Evolutionary conservation across 352 stramenopile species (phyloP), one percentile per base, ranked within the genome.

Genomic region (Pythium aristosporum): DNA sequence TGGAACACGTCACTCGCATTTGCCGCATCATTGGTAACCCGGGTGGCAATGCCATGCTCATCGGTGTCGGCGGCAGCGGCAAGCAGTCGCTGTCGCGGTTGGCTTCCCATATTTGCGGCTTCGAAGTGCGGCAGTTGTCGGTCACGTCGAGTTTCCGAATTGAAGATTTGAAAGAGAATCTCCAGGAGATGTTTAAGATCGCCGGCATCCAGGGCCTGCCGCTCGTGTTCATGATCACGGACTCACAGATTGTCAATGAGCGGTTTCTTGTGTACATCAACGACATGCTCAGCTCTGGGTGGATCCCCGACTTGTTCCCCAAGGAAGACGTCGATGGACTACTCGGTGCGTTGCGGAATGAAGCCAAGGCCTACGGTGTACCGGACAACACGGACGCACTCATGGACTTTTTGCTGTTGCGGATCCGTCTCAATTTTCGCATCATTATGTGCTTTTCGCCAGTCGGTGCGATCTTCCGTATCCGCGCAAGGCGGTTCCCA

Each of bases 181-280:
- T 99, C 11, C 88, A 96, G 25, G 91, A 98, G 50, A 98, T 99
- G 85, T 99, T 98, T 72, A 97, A 98, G 68, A 73, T 93, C 20
- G 89, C 94, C n/a, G 95, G 95, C 46, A 89, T 98, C 21, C 96
- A 98, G 58, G 94, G 93, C 5, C 79, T 97, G 2, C 94, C 87
- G 12, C 88, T 98, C 23, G 88, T 99, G 18, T 99, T 99, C 67
- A 76, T 99, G 16, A 98, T 99, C 63, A 99, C 96, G 0, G 97
- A 99, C 75, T 97, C 96, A 39, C 96, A 99, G 75, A 99, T 99
- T 71, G 94, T 99, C 39, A 97, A 99, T 68, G 96, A 99, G 57
- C 81, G 94, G 16, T 99, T 99, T 76, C 87, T 99, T 5, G 97
- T 99, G 42, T 99, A 98, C 73, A 99, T 99, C 67, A 99, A 99